Conservation (phyloP, 805 yeast species). For the Debaryomyces tyrocola region DNA sequence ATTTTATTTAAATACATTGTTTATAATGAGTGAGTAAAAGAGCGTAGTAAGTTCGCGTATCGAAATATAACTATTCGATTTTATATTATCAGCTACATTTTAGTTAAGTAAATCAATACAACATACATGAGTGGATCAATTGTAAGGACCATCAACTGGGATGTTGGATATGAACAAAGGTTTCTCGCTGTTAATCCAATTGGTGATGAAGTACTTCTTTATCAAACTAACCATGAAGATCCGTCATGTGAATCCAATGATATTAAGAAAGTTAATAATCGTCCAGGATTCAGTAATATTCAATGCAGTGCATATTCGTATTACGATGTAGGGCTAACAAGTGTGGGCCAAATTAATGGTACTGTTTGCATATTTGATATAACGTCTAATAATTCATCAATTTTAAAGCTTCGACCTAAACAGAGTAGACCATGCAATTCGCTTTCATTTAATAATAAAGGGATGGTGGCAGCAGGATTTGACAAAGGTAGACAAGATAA, state of each 20-base stretch:
- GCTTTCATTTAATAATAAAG: constrained; percentile 63
- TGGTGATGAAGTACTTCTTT: constrained; percentile 75
- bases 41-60: no score
- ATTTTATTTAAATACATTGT: no score
- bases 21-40: no score
- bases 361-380: constrained; percentile 63
- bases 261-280: constrained; percentile 49
- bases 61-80: no score
- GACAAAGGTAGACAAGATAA: constrained; percentile 77
- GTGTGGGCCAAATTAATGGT: constrained; percentile 77
- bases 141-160: constrained; percentile 62
- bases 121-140: constrained; percentile 56
- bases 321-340: constrained; percentile 55
- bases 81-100: not conserved
- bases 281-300: constrained; percentile 66
- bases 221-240: constrained; percentile 48
- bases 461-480: constrained; percentile 72
- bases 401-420: constrained; percentile 52
- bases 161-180: constrained; percentile 51
- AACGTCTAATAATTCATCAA: constrained; percentile 31
- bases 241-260: constrained; percentile 53
- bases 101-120: not conserved
- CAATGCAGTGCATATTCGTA: constrained; percentile 67
- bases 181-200: constrained; percentile 72
- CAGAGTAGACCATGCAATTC: constrained; percentile 77